Percentiles rank a stretch among this genome's conserved stretches.
Evolutionary conservation across 2,329 filamentous ascomycete genomes (phyloP).

Genomic region (Pseudogymnoascus sp.): DNA sequence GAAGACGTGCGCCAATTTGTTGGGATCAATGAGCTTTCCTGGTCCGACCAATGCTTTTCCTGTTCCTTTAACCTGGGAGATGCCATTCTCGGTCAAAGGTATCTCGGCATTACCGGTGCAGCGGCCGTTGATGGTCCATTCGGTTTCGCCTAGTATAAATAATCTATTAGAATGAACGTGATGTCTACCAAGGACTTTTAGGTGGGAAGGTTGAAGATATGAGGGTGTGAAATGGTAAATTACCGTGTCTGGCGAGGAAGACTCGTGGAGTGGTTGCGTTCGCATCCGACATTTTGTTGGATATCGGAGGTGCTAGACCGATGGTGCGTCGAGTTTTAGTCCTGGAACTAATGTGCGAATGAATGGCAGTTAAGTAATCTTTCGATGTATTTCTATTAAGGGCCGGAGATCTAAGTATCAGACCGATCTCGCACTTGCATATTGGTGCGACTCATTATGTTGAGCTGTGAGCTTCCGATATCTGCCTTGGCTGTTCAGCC

Average conservation of each 20-base stretch:
- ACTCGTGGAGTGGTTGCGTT: background rate
- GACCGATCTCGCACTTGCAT: background rate
- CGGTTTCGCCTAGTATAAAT: background rate
- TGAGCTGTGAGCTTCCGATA: background rate
- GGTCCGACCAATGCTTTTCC: background rate
- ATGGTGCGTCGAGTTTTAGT: background rate
- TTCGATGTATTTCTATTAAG: background rate
- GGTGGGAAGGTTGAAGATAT: background rate
- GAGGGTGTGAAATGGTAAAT: background rate
- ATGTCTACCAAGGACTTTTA: background rate
- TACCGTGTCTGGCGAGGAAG: background rate
- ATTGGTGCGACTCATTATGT: background rate
- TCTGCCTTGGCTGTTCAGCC: background rate
- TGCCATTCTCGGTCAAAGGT: background rate
- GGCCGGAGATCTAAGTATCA: background rate
- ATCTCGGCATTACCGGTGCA: background rate
- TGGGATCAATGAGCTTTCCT: conserved; percentile 36
- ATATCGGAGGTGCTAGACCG: background rate
- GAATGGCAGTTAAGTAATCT: background rate
- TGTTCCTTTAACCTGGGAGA: background rate
- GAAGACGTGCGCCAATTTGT: conserved; percentile 32
- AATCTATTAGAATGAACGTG: background rate
- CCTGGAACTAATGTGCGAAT: background rate
- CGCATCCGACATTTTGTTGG: background rate
- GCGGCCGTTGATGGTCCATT: background rate